These are phyloP conservation scores for Ascochyta viciae-villosae DNA, from an alignment of 2,329 filamentous ascomycete genomes.

Conservation along the genomic window DNA sequence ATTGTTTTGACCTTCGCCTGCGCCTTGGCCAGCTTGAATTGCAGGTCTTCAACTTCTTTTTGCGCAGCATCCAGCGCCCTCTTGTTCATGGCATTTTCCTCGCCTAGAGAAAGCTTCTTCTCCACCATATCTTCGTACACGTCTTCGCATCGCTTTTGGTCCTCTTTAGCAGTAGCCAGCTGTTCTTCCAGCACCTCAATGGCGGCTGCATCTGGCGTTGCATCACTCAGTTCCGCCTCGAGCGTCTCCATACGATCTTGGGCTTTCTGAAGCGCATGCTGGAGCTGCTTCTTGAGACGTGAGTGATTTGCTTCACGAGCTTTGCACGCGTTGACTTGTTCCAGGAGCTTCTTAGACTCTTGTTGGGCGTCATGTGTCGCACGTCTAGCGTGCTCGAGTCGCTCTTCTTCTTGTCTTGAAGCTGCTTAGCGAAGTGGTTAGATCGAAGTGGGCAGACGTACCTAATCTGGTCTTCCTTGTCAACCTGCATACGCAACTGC, in stretches of 20 bases:
- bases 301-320: constrained; percentile 59
- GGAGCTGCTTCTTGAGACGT: constrained; percentile 57
- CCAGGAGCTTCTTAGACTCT: constrained; percentile 41
- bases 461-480: constrained; percentile 72
- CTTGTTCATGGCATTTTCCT: constrained; percentile 41
- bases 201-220: constrained; percentile 66
- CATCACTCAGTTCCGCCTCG: constrained; percentile 67
- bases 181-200: constrained; percentile 54
- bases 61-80: constrained; percentile 39
- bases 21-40: constrained; percentile 37
- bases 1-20: constrained; percentile 38
- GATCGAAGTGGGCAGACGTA: constrained; percentile 33
- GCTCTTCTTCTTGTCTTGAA: constrained; percentile 53
- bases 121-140: constrained; percentile 58
- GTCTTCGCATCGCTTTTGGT: constrained; percentile 43
- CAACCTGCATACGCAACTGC: constrained; percentile 78
- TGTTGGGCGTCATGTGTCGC: constrained; percentile 37
- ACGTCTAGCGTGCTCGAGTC: constrained; percentile 60
- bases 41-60: constrained; percentile 30
- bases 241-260: constrained; percentile 70
- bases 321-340: constrained; percentile 58
- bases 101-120: constrained; percentile 54
- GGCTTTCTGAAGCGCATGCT: constrained; percentile 64
- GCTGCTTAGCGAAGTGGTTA: constrained; percentile 8
- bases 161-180: constrained; percentile 64